Evolutionary conservation across 2,329 filamentous ascomycete genomes (phyloP).

Genomic region (Drechslerella coelobrocha): DNA sequence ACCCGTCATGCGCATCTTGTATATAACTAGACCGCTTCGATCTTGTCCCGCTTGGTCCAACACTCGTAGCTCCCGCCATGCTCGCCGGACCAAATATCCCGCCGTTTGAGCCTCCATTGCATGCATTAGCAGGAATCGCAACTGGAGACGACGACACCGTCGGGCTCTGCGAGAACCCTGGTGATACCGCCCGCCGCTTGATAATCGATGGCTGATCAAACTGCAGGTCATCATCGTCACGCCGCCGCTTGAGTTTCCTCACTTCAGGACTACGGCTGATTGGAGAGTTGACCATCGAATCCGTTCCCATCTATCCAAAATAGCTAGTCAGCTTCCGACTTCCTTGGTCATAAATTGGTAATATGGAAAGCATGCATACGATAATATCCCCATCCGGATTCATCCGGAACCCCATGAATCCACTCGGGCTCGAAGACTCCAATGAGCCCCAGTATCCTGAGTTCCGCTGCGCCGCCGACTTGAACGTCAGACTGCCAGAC

Average conservation of each 20-base stretch:
- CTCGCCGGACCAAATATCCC: conserved; percentile 5
- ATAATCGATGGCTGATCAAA: conserved; percentile 53
- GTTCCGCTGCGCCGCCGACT: conserved; percentile 42
- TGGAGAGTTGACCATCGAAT: conserved; percentile 49
- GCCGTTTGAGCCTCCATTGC: conserved; percentile 49
- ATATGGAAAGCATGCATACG: conserved; percentile 16
- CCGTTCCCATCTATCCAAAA: conserved; percentile 37
- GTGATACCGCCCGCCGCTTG: conserved; percentile 54
- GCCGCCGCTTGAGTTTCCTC: conserved; percentile 39
- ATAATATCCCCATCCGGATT: conserved; percentile 49
- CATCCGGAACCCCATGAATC: conserved; percentile 45
- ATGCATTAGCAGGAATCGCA: conserved; percentile 31
- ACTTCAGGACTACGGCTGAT: conserved; percentile 45
- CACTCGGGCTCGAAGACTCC: conserved; percentile 45
- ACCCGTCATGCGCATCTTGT: conserved; percentile 54
- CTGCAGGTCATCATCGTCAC: conserved; percentile 47
- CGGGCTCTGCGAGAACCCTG: conserved; percentile 54
- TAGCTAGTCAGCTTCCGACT: conserved; percentile 17
- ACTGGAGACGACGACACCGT: conserved; percentile 53
- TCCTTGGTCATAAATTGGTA: not conserved
- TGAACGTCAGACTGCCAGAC: conserved; percentile 29
- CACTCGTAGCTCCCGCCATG: not conserved
- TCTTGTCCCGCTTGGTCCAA: conserved; percentile 10
- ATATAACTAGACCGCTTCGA: conserved; percentile 40
- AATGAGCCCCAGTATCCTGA: conserved; percentile 48